Conservation (phyloP, 768 basidiomycete species). For the Collybiopsis luxurians region DNA sequence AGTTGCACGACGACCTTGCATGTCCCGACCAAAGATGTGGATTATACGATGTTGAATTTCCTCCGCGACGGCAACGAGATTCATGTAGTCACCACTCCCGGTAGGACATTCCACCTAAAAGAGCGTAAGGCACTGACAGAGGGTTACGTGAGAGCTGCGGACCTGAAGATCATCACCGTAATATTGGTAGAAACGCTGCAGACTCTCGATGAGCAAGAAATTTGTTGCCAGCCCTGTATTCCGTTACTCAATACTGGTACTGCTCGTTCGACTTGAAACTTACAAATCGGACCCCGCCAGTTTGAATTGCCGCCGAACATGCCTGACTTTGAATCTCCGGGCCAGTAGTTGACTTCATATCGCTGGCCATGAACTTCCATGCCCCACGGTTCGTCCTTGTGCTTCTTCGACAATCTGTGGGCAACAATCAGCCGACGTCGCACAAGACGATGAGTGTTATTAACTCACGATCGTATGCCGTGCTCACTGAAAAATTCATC, state of each 20-base stretch:
- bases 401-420: constrained; percentile 69
- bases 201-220: constrained; percentile 91
- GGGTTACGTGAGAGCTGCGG: neutral
- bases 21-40: constrained; percentile 94
- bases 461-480: constrained; percentile 88
- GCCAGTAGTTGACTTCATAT: constrained; percentile 96
- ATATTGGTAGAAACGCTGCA: constrained; percentile 97
- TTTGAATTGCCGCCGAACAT: constrained; percentile 99
- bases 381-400: constrained; percentile 91
- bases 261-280: constrained; percentile 17
- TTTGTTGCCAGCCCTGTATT: constrained; percentile 92
- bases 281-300: constrained; percentile 91
- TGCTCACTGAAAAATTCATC: constrained; percentile 95
- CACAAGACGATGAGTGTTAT: neutral
- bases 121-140: neutral
- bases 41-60: constrained; percentile 99
- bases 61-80: constrained; percentile 89
- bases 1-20: constrained; percentile 80
- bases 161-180: constrained; percentile 89
- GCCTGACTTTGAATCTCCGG: constrained; percentile 92
- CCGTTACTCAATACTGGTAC: neutral
- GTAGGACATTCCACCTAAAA: constrained; percentile 88
- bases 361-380: constrained; percentile 92
- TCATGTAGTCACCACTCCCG: constrained; percentile 97
- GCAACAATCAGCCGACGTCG: constrained; percentile 32